Evolutionary conservation across 768 basidiomycete genomes (phyloP), one percentile per base, ranked within the genome.

Genomic region (Trametes cubensis): DNA sequence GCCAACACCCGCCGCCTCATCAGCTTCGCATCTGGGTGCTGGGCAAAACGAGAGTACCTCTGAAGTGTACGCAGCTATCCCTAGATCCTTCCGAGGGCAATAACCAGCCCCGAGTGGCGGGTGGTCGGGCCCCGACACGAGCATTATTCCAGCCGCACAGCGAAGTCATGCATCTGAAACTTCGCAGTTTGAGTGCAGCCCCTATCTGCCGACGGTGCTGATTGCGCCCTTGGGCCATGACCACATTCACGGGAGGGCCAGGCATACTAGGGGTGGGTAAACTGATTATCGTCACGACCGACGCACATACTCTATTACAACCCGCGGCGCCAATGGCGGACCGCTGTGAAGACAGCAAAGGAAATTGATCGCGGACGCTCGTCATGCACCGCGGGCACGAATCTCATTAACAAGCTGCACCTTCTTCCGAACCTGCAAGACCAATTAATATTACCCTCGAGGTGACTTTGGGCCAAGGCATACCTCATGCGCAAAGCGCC

Each of bases 391-490:
- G 65, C 90, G 84, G 63, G 83, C 83, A 69, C 89, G 87, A 70
- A 93, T 93, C 75, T 86, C 85, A 63, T 83, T 82, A 66, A 93
- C 92, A 38, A 94, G 76, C 70, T 89, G 84, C 40, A 93, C 89
- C 77, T 90, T 93, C 78, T 85, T 84, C 74, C 92, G 84, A 63
- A 94, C 91, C 92, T 94, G 69, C n/a, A 66, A 60, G 61, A 38
- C 47, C 59, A 17, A 47, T 58, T 65, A 62, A 55, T 59, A 61
- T 59, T 61, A 66, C 54, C 45, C 47, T 52, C 46, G 45, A 34
- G 57, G 50, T 53, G 59, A 61, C 48, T 45, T 63, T 45, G 69
- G 60, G 30, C 38, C 58, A 56, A 50, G 58, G 63, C 85, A 66
- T 76, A 85, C 92, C 82, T 91, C 88, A 67, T 91, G 79, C 50